phyloP scores from a whole-genome alignment of 2,329 filamentous ascomycete species.

The Calycina herbarum region DNA sequence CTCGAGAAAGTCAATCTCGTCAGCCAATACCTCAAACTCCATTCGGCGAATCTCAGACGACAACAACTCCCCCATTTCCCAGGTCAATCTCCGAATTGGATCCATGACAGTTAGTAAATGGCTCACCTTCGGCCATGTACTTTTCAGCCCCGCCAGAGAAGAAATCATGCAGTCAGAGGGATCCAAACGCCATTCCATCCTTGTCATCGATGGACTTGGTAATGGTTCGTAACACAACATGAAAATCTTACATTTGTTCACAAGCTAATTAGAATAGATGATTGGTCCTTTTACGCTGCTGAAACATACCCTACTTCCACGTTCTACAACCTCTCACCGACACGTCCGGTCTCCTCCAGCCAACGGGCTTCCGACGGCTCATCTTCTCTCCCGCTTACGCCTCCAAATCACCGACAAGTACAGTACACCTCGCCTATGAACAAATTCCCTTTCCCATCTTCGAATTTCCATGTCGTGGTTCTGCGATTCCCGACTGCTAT shows the following conservation, averaged over 20 bases:
- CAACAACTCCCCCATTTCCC: conserved; percentile 63
- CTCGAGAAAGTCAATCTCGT: conserved; percentile 26
- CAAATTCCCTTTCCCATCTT: conserved; percentile 72
- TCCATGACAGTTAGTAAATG: conserved; percentile 86
- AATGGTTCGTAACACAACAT: conserved; percentile 47
- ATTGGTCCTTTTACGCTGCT: conserved; percentile 85
- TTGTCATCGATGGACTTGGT: conserved; percentile 82
- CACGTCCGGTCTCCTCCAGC: conserved; percentile 48
- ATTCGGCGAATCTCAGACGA: conserved; percentile 39
- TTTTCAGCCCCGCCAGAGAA: conserved; percentile 78
- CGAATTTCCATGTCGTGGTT: conserved; percentile 75
- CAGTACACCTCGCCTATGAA: conserved; percentile 57
- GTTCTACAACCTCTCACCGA: conserved; percentile 73
- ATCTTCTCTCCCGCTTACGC: conserved; percentile 54
- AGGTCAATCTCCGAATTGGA: conserved; percentile 75
- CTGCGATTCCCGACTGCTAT: conserved; percentile 74
- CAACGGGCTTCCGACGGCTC: conserved; percentile 39
- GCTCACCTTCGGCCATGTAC: conserved; percentile 80
- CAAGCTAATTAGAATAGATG: conserved; percentile 46
- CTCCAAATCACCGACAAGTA: conserved; percentile 74
- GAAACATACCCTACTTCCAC: conserved; percentile 74
- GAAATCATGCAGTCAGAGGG: conserved; percentile 58
- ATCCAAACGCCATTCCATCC: conserved; percentile 60
- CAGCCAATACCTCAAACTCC: conserved; percentile 26
- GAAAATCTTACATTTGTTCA: not conserved